phyloP scores from a whole-genome alignment of 2,329 filamentous ascomycete species.

The Didymella lethalis region DNA sequence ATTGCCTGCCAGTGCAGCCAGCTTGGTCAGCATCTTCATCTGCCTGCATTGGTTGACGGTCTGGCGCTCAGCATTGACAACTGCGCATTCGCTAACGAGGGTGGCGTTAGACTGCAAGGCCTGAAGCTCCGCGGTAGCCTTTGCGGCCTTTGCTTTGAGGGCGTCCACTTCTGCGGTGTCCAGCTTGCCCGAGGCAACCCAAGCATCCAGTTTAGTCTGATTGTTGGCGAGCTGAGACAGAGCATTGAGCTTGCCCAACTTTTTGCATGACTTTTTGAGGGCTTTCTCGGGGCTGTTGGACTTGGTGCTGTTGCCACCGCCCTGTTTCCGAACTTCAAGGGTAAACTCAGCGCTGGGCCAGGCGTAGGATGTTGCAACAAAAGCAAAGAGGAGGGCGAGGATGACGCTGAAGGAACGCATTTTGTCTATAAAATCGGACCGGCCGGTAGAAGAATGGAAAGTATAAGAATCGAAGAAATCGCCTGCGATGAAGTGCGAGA shows the following conservation, averaged over 20 bases:
- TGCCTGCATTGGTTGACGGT: slow-evolving; percentile 32
- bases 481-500: slow-evolving; percentile 14
- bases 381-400: slow-evolving; percentile 29
- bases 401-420: slow-evolving; percentile 33
- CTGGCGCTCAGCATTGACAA: slow-evolving; percentile 35
- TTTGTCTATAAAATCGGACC: slow-evolving; percentile 19
- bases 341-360: slow-evolving; percentile 23
- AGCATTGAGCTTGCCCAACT: slow-evolving; percentile 32
- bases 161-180: slow-evolving; percentile 30
- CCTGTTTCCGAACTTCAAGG: slow-evolving; percentile 33
- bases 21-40: slow-evolving; percentile 35
- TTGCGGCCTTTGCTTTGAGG: slow-evolving; percentile 39
- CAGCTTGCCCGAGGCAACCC: slow-evolving; percentile 37
- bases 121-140: slow-evolving; percentile 33
- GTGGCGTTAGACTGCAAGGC: slow-evolving; percentile 38
- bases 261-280: slow-evolving; percentile 34
- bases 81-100: slow-evolving; percentile 35
- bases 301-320: slow-evolving; percentile 18
- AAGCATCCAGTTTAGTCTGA: slow-evolving; percentile 39
- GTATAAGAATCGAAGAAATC: slow-evolving; percentile 4
- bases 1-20: slow-evolving; percentile 36
- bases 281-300: slow-evolving; percentile 20
- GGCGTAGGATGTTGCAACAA: slow-evolving; percentile 32
- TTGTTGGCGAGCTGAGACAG: slow-evolving; percentile 39
- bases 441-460: slow-evolving; percentile 14